Percentiles rank a stretch among this genome's conserved stretches.
These are phyloP conservation scores for Spathaspora hagerdaliae DNA, from an alignment of 805 yeast species.

Conservation along the genomic window DNA sequence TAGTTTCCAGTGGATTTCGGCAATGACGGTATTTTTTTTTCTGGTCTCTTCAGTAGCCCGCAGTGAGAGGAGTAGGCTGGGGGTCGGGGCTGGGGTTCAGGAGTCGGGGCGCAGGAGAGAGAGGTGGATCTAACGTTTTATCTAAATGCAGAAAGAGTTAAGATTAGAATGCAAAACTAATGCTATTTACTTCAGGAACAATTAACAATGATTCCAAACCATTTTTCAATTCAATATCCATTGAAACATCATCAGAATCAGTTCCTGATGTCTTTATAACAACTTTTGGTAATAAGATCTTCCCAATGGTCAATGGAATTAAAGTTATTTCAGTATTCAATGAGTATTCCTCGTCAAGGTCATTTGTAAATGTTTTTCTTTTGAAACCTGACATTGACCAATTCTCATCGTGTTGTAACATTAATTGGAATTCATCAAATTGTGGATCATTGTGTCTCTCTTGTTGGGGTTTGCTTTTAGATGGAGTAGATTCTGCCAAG, in stretches of 20 bases:
- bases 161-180: constrained; percentile 53
- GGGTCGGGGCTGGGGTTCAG: too few species aligned
- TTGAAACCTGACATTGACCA: constrained; percentile 82
- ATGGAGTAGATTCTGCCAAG: not conserved
- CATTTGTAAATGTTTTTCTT: constrained; percentile 45
- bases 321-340: constrained; percentile 40
- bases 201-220: constrained; percentile 67
- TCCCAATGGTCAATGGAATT: constrained; percentile 76
- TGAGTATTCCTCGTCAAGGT: constrained; percentile 10
- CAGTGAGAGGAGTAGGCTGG: too few species aligned
- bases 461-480: constrained; percentile 5
- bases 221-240: constrained; percentile 65
- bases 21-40: too few species aligned
- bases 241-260: constrained; percentile 49
- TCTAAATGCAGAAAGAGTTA: too few species aligned
- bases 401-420: constrained; percentile 53
- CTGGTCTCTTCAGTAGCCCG: too few species aligned
- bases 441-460: not conserved
- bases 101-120: too few species aligned
- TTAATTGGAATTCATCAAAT: constrained; percentile 37
- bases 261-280: constrained; percentile 34
- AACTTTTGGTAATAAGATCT: constrained; percentile 61
- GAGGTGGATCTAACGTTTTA: too few species aligned
- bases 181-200: constrained; percentile 63
- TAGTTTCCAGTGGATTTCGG: too few species aligned